Evolutionary conservation across 1,139 yeast genomes (phyloP).

Genomic region (Lodderomyces metapsilosis): DNA sequence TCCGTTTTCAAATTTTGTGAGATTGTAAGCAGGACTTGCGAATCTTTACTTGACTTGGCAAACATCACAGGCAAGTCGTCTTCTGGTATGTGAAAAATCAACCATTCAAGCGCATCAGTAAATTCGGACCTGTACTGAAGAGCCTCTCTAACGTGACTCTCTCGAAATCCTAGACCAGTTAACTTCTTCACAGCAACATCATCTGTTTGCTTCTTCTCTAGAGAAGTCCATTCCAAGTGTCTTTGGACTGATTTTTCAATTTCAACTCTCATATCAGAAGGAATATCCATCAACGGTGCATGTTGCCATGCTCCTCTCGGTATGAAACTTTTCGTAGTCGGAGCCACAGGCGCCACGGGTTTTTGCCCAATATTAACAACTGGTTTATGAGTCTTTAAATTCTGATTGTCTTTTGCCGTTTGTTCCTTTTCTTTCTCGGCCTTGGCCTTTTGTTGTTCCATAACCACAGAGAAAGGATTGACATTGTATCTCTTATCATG

Average conservation of each 20-base stretch:
- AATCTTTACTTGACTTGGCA: constrained; percentile 45
- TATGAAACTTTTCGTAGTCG: constrained; percentile 24
- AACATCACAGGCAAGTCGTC: constrained; percentile 77
- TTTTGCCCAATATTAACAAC: constrained; percentile 31
- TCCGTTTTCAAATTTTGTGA: constrained; percentile 43
- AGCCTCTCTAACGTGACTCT: constrained; percentile 70
- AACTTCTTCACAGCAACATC: constrained; percentile 20
- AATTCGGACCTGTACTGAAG: constrained; percentile 57
- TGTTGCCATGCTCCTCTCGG: constrained; percentile 66
- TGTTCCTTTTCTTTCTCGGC: constrained; percentile 45
- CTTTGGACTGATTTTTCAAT: constrained; percentile 55
- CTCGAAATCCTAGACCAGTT: constrained; percentile 62
- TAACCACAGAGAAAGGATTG: constrained; percentile 67
- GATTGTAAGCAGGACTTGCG: constrained; percentile 47
- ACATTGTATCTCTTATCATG: constrained; percentile 57
- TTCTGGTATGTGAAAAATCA: constrained; percentile 85
- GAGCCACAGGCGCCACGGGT: constrained; percentile 1
- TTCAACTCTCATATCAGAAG: constrained; percentile 47
- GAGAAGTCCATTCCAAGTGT: constrained; percentile 64
- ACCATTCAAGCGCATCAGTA: constrained; percentile 70
- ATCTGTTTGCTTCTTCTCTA: constrained; percentile 20
- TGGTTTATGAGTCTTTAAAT: constrained; percentile 42
- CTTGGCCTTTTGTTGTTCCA: constrained; percentile 50
- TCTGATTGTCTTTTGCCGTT: constrained; percentile 35
- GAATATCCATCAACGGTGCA: constrained; percentile 55